Percentiles rank a stretch among this genome's conserved stretches.
Evolutionary conservation across 169 alveolate species (phyloP).

Genomic region (Babesia microti): DNA sequence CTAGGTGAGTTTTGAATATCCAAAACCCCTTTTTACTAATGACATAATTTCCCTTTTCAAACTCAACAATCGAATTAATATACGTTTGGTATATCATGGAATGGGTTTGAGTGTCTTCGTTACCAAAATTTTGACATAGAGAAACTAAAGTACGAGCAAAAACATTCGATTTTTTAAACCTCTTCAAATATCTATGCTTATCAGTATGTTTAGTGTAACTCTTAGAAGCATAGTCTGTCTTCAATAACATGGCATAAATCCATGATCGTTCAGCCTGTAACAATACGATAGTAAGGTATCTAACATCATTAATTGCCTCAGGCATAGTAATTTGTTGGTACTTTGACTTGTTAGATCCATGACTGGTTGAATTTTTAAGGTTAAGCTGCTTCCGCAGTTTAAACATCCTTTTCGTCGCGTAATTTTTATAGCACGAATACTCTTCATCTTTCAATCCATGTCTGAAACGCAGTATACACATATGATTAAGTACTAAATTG

Average conservation of each 20-base stretch:
- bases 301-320: slow-evolving; percentile 12
- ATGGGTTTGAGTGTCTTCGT: slow-evolving; percentile 16
- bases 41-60: slow-evolving; percentile 18
- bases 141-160: slow-evolving; percentile 13
- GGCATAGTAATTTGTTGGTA: slow-evolving; percentile 34
- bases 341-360: too few species aligned
- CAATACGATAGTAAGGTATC: slow-evolving; percentile 42
- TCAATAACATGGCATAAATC: slow-evolving; percentile 37
- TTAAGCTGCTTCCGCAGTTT: slow-evolving; percentile 30
- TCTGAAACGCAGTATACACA: slow-evolving; percentile 27
- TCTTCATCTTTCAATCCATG: slow-evolving; percentile 43
- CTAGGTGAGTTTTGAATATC: too few species aligned
- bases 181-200: slow-evolving; percentile 27
- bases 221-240: slow-evolving; percentile 16
- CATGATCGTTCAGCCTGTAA: slow-evolving; percentile 32
- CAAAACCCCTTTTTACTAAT: too few species aligned
- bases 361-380: slow-evolving; percentile 1
- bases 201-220: slow-evolving; percentile 8
- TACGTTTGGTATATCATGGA: slow-evolving; percentile 29
- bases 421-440: slow-evolving; percentile 31
- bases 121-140: slow-evolving; percentile 19
- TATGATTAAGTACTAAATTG: slow-evolving; percentile 29
- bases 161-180: slow-evolving; percentile 22
- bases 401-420: slow-evolving; percentile 29
- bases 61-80: slow-evolving; percentile 36